Evolutionary conservation across 2,329 filamentous ascomycete genomes (phyloP), one percentile per base, ranked within the genome.

Genomic region (Blastomyces silverae): DNA sequence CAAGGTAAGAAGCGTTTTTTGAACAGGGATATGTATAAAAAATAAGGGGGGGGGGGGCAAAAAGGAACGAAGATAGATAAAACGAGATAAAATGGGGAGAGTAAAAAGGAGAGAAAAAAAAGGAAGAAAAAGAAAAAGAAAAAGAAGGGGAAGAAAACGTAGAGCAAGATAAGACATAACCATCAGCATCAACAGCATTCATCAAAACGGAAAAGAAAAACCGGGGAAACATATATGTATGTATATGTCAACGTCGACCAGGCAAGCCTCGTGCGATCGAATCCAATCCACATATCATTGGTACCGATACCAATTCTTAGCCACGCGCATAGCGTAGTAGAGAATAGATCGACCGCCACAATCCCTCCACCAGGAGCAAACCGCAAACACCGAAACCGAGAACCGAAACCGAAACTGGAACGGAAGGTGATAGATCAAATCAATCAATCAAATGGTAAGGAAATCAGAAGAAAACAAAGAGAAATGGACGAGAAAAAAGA

Each of bases 171-270:
- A 34, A 37, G 46, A 52, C 58, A 60, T 64, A n/a, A 59, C 60
- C 50, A 37, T 59, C 42, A 64, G 31, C 62, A 64, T 64, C 50
- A 64, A 55, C 22, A 55, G 44, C 44, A 46, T 46, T 46, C 8
- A 37, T 37, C 44, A 46, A 46, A 52, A 37, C 34, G 34, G 8
- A 11, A 10, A 52, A 60, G 37, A 31, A 34, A 34, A 25, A 52
- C 42, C 39, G 56, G 56, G 58, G 60, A 44, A 64, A 44, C 13
- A 37, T 37, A 37, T 37, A 5, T 37, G 34, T 37, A 37, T 28
- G n/a, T 59, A 31, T 37, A 37, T 28, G n/a, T 44, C 37, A 59
- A 59, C 56, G 34, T 64, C 63, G 44, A 52, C 31, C 31, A 55
- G n/a, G 39, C 56, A 48, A 59, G 42, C 39, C 62, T 8, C 34